Evolutionary conservation across 441 rosid genomes (phyloP), one percentile per base, ranked within the genome.

Genomic region (Eruca vesicaria): DNA sequence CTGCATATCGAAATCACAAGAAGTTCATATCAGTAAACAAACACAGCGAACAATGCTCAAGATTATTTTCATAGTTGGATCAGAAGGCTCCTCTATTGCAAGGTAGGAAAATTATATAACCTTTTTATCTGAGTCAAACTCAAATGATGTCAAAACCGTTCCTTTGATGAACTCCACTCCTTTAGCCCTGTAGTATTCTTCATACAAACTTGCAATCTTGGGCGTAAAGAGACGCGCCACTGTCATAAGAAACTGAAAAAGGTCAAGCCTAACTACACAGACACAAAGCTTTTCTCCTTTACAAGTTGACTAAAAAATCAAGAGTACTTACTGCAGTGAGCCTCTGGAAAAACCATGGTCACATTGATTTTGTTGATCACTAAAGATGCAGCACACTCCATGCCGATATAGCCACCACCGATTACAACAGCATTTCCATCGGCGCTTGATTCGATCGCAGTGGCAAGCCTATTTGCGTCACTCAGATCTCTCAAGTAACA

Each of bases 381-480:
- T 82, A 95, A 84, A 73, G 98, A 93, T 71, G 98, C 96, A 57
- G 99, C 95, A 75, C 98, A 95, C 78, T 95, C 99, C 99, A 95
- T 95, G 82, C 98, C 98, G 60, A 95, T 90, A 77, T 95, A 95
- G 77, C 99, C 99, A 76, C 97, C 98, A 9, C 98, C 99, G 1
- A 95, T 95, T 62, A 95, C 93, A 73, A 95, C 90, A 61, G 99
- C 98, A 82, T 93, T 87, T 57, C 96, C 92, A 63, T 86, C 86
- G 53, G 82, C n/a, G 78, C 84, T 87, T 66, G 96, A 86, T 74
- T 85, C 77, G 78, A 88, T 88, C 62, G 78, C 90, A 56, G 84
- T 83, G 16, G 86, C 91, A 63, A 95, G 82, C 84, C 95, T 87
- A 73, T 91, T 86, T 80, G 99, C 98, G 71, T 92, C 98, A 6